A percentile compares a stretch with the other conserved stretches of the same genome.
Evolutionary conservation across 306 rosid species (phyloP).

Genomic region (Rosa persica): DNA sequence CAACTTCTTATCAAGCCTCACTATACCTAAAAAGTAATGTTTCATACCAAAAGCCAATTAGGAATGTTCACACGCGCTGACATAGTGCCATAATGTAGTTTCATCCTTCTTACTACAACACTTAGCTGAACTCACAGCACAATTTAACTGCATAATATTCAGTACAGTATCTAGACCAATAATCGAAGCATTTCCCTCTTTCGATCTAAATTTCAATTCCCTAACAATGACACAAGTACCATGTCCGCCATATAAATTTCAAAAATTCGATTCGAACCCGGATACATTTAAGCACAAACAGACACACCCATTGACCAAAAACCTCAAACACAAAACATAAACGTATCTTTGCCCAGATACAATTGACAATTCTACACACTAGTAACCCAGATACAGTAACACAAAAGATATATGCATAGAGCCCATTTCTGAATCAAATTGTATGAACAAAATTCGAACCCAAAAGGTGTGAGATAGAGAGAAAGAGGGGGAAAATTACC

Average conservation of each 20-base stretch:
- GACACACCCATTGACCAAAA: neutral
- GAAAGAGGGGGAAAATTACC: slow-evolving; percentile 40
- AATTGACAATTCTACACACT: too few relatives aligned
- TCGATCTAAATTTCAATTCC: neutral
- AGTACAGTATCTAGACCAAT: neutral
- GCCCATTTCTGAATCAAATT: neutral
- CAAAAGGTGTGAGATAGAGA: neutral
- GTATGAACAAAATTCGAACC: neutral
- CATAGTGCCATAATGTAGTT: too few relatives aligned
- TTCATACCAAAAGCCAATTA: neutral
- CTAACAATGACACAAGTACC: neutral
- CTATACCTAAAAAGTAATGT: neutral
- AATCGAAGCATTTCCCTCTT: neutral
- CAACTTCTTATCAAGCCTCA: neutral
- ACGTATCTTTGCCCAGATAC: too few relatives aligned
- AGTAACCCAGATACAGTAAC: too few relatives aligned
- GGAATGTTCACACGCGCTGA: neutral
- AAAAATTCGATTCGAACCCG: slow-evolving; percentile 1
- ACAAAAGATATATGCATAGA: neutral
- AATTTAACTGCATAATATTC: neutral
- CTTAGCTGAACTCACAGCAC: neutral
- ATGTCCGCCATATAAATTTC: neutral
- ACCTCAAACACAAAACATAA: neutral
- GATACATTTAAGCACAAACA: neutral
- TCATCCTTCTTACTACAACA: neutral